phyloP scores from a whole-genome alignment of 2,329 filamentous ascomycete genomes.

The Aspergillus luchuensis region DNA sequence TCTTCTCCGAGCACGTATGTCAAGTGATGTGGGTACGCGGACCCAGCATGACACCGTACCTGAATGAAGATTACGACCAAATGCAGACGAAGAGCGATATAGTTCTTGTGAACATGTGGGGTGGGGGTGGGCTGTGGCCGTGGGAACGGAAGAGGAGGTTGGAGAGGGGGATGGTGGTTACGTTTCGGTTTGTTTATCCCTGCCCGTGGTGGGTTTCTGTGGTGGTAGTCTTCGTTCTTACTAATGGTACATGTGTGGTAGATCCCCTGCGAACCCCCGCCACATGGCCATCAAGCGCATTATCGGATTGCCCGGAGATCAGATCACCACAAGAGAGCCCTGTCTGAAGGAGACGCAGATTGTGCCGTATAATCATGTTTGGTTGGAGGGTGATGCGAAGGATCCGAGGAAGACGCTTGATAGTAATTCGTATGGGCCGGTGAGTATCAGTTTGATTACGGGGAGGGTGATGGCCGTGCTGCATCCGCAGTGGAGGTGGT shows the following conservation, averaged over 20 bases:
- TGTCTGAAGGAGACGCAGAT: constrained; percentile 57
- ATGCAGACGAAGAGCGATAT: constrained; percentile 43
- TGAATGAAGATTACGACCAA: constrained; percentile 66
- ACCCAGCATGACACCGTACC: constrained; percentile 73
- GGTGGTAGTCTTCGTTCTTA: not conserved
- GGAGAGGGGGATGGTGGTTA: constrained; percentile 73
- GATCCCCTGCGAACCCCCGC: constrained; percentile 71
- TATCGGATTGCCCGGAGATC: constrained; percentile 77
- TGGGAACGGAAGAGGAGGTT: constrained; percentile 55
- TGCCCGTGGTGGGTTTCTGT: not conserved
- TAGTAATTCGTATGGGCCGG: constrained; percentile 87
- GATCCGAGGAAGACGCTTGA: constrained; percentile 70
- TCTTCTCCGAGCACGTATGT: constrained; percentile 45
- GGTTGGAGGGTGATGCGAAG: constrained; percentile 86
- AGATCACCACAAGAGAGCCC: constrained; percentile 65
- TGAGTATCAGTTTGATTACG: constrained; percentile 72
- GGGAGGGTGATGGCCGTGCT: constrained; percentile 74
- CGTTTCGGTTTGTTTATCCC: constrained; percentile 50
- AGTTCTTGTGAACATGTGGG: constrained; percentile 46
- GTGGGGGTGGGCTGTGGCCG: constrained; percentile 57
- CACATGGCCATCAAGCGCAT: constrained; percentile 77
- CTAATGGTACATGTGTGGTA: constrained; percentile 34
- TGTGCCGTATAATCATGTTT: constrained; percentile 83
- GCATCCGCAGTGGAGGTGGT: constrained; percentile 56
- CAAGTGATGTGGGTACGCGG: constrained; percentile 48